Conservation (phyloP, 352 stramenopile species). For the Globisporangium cederbergense region DNA sequence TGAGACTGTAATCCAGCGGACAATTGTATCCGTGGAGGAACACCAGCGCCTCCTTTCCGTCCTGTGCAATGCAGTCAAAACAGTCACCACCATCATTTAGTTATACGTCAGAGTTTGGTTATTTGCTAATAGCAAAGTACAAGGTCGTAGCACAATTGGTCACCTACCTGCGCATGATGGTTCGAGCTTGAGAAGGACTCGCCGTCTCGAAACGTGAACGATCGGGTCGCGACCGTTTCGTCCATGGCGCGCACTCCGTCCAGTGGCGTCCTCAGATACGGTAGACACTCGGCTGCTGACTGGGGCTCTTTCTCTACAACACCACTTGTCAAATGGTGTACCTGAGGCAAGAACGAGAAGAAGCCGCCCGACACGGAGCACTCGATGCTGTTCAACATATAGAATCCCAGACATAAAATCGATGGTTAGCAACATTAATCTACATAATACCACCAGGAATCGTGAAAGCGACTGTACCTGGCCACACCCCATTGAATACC, state of each 20-base stretch:
- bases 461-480: conserved; percentile 1
- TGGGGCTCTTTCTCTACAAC: conserved; percentile 4
- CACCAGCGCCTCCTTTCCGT: conserved; percentile 50
- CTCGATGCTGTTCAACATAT: conserved; percentile 18
- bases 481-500: conserved; percentile 39
- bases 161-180: neutral
- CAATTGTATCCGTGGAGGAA: conserved; percentile 73
- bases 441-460: conserved; percentile 12
- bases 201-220: conserved; percentile 6
- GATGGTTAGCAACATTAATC: neutral
- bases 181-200: neutral
- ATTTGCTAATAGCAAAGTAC: neutral
- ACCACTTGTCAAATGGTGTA: conserved; percentile 16
- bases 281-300: conserved; percentile 9
- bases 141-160: neutral
- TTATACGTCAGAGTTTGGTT: neutral
- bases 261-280: neutral
- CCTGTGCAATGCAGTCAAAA: neutral
- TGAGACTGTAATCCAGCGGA: conserved; percentile 63
- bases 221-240: conserved; percentile 11
- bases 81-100: neutral
- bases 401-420: neutral
- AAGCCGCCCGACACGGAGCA: conserved; percentile 43
- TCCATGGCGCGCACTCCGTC: conserved; percentile 15
- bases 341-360: conserved; percentile 37